Base-by-base conservation (phyloP, 1,284 basidiomycete genomes). In the Cryptococcus wingfieldii region DNA sequence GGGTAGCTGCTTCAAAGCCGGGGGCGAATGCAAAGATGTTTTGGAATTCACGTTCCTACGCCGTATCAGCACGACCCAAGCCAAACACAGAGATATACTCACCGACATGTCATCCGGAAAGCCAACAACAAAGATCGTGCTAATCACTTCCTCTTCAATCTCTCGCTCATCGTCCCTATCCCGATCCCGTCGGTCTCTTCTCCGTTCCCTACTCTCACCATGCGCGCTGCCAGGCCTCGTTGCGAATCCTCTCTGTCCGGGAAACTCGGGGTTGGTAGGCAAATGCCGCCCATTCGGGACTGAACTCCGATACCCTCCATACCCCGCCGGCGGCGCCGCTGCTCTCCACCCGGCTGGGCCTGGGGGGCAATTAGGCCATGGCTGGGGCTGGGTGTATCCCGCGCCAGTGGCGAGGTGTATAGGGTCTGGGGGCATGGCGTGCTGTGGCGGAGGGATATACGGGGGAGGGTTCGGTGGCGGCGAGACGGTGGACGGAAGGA, bases 51-150 rank as follows among this genome's bases (percentile, higher is more conserved):
- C 95, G 90, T 79, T 98, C 91, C 89, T 94, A 66, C 9, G 57
- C 31, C 34, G 5, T 28, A 28, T 52, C 37, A 55, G 38, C 31
- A 46, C 28, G 43, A 3, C 27, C 2, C 25, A 6, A 46, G 12
- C 39, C 31, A 27, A 14, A 19, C 14, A 42, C 42, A 28, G 18
- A 18, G 9, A 19, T 37, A 5, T 25, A 83, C 88, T 64, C 69
- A 90, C 93, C 82, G 89, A 87, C 89, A 98, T 98, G 72, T 98
- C 95, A 62, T 98, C 96, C 3, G 95, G 95, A 75, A 98, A 98
- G 0, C 95, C 95, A 31, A 98, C 95, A 1, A 98, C 94, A 67
- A 98, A 98, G 61, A 98, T 95, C 2, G 95, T 98, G 19, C 90
- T 94, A 58, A 98, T 97, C 67, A 97, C 93, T 72, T 97, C 93